Evolutionary conservation across 1,139 yeast species (phyloP).

Genomic region (Diutina mesorugosa): DNA sequence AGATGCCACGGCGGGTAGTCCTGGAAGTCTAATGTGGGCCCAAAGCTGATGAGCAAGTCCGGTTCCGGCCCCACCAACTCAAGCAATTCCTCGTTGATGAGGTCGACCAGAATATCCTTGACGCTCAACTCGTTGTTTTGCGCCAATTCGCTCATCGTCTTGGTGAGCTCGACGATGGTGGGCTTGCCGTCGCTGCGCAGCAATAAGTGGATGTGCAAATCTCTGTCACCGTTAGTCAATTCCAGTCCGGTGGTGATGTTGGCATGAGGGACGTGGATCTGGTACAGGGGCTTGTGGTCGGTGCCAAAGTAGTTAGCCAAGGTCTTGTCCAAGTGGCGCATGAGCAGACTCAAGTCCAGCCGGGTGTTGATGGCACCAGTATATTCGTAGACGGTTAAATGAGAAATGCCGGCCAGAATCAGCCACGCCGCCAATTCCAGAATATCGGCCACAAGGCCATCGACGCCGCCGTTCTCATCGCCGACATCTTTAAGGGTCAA

Average conservation of each 20-base stretch:
- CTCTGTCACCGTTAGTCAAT: slow-evolving; percentile 13
- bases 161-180: slow-evolving; percentile 78
- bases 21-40: slow-evolving; percentile 77
- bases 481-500: slow-evolving; percentile 59
- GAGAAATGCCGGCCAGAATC: slow-evolving; percentile 67
- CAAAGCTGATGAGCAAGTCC: slow-evolving; percentile 71
- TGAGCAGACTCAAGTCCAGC: slow-evolving; percentile 39
- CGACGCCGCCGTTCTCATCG: slow-evolving; percentile 81
- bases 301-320: slow-evolving; percentile 68
- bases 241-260: slow-evolving; percentile 15
- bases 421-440: slow-evolving; percentile 83
- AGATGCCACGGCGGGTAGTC: slow-evolving; percentile 99
- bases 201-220: slow-evolving; percentile 53
- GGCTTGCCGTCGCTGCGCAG: slow-evolving; percentile 80
- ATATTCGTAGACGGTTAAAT: slow-evolving; percentile 66
- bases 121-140: slow-evolving; percentile 46
- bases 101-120: slow-evolving; percentile 57
- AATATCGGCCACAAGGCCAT: slow-evolving; percentile 65
- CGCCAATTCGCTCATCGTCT: slow-evolving; percentile 72
- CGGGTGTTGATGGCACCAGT: slow-evolving; percentile 46
- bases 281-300: slow-evolving; percentile 47
- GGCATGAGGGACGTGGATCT: slow-evolving; percentile 49
- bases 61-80: slow-evolving; percentile 85
- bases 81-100: slow-evolving; percentile 62
- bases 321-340: slow-evolving; percentile 45